phyloP scores from a whole-genome alignment of 352 stramenopile species.

The Thraustochytrium sp. region DNA sequence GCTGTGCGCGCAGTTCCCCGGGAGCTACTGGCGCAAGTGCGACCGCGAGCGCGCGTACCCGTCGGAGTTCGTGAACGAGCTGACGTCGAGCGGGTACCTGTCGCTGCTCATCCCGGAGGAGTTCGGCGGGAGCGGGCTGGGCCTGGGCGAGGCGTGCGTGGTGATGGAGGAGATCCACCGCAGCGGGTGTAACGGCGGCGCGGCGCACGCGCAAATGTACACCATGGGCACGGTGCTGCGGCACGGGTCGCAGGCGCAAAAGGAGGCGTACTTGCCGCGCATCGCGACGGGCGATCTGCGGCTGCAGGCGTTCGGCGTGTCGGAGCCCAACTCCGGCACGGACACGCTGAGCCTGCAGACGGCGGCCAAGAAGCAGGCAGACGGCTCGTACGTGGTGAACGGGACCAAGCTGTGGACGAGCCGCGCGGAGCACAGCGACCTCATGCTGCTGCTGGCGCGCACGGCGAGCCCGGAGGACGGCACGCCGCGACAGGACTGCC shows the following conservation, averaged over 20 bases:
- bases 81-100: constrained; percentile 24
- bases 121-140: constrained; percentile 28
- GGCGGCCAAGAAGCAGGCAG: background rate
- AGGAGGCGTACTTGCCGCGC: constrained; percentile 34
- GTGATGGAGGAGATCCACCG: constrained; percentile 45
- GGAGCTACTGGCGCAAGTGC: constrained; percentile 30
- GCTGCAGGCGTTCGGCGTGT: constrained; percentile 42
- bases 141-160: constrained; percentile 24
- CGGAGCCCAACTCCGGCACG: constrained; percentile 41
- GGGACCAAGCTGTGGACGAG: constrained; percentile 42
- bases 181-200: constrained; percentile 40
- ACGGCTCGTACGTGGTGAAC: constrained; percentile 21
- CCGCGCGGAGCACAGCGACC: constrained; percentile 41
- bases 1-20: constrained; percentile 23
- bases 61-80: constrained; percentile 27
- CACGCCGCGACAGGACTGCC: background rate
- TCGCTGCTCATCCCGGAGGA: constrained; percentile 36
- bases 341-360: constrained; percentile 40
- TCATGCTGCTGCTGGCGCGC: constrained; percentile 35
- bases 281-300: constrained; percentile 24
- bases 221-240: constrained; percentile 42
- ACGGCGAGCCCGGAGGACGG: background rate
- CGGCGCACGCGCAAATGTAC: constrained; percentile 43
- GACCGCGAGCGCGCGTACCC: background rate
- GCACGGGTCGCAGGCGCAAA: constrained; percentile 39